phyloP scores from a whole-genome alignment of 2,329 filamentous ascomycete genomes.

The Periglandula ipomoeae region DNA sequence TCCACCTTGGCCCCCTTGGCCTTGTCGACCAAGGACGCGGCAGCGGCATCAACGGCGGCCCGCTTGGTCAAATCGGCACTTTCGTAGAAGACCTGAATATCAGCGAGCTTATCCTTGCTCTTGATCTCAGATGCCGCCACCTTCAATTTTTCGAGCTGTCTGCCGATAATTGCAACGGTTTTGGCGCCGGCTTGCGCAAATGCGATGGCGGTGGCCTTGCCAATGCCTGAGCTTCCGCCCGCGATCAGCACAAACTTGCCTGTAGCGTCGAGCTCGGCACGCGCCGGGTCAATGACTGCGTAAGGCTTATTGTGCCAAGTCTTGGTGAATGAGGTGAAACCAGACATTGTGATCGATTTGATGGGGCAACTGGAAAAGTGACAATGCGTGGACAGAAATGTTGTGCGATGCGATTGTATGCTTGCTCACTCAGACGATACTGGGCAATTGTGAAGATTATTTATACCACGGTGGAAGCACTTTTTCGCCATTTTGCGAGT shows the following conservation, averaged over 20 bases:
- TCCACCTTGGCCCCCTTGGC: slow-evolving; percentile 12
- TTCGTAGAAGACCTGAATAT: not conserved
- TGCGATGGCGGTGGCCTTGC: slow-evolving; percentile 31
- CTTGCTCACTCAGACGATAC: too few species aligned
- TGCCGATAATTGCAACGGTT: slow-evolving; percentile 37
- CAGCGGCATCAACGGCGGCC: not conserved
- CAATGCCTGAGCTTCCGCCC: slow-evolving; percentile 33
- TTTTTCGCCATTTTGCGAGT: too few species aligned
- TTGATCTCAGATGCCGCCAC: too few species aligned
- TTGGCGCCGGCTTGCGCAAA: slow-evolving; percentile 34
- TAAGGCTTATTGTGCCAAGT: slow-evolving; percentile 7
- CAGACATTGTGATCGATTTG: too few species aligned
- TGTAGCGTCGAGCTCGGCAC: not conserved
- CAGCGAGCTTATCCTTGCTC: not conserved
- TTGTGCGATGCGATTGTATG: too few species aligned
- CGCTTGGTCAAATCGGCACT: not conserved
- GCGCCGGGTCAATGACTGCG: not conserved
- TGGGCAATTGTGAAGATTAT: too few species aligned
- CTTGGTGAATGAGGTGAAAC: too few species aligned
- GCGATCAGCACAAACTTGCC: slow-evolving; percentile 6
- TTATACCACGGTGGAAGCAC: too few species aligned
- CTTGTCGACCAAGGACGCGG: slow-evolving; percentile 4
- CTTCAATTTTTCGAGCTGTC: slow-evolving; percentile 12
- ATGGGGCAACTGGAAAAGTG: too few species aligned
- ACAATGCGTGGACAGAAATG: too few species aligned